Evolutionary conservation across 1,139 yeast genomes (phyloP), one percentile per base, ranked within the genome.

Genomic region (Pichia sp.): DNA sequence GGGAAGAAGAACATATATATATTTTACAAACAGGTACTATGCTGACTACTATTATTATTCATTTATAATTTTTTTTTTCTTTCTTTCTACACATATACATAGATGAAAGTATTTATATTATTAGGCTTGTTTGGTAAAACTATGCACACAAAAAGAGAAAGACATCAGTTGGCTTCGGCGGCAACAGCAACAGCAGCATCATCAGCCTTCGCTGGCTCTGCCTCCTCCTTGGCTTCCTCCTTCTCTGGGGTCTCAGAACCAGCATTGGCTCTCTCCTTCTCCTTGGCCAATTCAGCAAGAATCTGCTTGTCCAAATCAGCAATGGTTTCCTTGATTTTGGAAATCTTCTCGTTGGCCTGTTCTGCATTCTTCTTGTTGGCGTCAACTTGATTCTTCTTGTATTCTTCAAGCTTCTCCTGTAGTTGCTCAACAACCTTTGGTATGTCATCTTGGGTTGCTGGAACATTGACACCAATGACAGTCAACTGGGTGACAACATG

Each of bases 391-490:
- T 85, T 84, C 53, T 79, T 79, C 71, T 80, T 77, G 73, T 81
- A 87, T 62, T 84, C 84, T 54, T 75, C 76, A 69, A 89, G 81
- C 72, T 95, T 91, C 66, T 79, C 81, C 77, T 85, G 84, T 73
- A 93, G 81, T 64, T 83, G 77, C 58, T 77, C 83, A 64, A 88
- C 72, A 61, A 95, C 83, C 53, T 73, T 73, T 49, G 86, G 78
- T 61, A 87, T 84, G 55, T 88, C 95, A 31, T 85, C 95, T 63
- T 81, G 76, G 66, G 85, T 80, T 59, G 85, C 77, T 68, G 99
- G 99, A 63, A 92, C 83, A 53, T 88, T 78, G 61, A 93, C 81
- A 60, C 85, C 84, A 70, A 92, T 81, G 65, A 87, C 85, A 60
- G 90, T 79, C 64, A 95, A 81, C 58, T 88, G 81, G 62, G 86